Evolutionary conservation across 108 stramenopile species (phyloP).

Genomic region (Pseudonitzschia delicatissima): DNA sequence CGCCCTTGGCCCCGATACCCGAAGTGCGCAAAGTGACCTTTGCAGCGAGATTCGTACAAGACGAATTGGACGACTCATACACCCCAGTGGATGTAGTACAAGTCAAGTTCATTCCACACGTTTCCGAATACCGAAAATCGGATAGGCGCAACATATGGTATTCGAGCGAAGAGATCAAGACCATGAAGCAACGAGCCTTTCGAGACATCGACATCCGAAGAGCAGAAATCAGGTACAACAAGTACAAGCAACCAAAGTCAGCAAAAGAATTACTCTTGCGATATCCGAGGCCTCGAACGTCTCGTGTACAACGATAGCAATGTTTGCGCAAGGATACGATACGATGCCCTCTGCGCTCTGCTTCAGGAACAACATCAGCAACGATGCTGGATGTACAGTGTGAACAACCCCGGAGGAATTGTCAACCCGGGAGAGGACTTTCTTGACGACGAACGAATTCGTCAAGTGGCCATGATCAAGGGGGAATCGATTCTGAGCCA

Average conservation of each 20-base stretch:
- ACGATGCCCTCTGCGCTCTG: background rate
- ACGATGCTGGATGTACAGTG: background rate
- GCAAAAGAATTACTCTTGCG: background rate
- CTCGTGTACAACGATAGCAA: background rate
- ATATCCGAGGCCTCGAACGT: conserved; percentile 8
- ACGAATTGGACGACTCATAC: background rate
- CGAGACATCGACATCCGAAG: background rate
- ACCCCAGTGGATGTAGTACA: background rate
- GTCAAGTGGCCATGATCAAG: background rate
- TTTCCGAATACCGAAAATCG: background rate
- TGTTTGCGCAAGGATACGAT: background rate
- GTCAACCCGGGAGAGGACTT: background rate
- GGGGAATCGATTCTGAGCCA: background rate
- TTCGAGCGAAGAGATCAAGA: background rate
- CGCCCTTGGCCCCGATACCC: background rate
- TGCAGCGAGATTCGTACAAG: background rate
- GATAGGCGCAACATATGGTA: conserved; percentile 2
- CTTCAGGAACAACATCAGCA: background rate
- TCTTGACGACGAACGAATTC: conserved; percentile 1
- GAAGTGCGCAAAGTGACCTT: background rate
- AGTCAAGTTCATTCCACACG: background rate
- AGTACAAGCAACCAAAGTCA: background rate
- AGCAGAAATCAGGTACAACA: conserved; percentile 8
- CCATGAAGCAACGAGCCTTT: conserved; percentile 1
- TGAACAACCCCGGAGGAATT: background rate